phyloP scores from a whole-genome alignment of 2,329 filamentous ascomycete genomes.

The Xylariaceae sp. region DNA sequence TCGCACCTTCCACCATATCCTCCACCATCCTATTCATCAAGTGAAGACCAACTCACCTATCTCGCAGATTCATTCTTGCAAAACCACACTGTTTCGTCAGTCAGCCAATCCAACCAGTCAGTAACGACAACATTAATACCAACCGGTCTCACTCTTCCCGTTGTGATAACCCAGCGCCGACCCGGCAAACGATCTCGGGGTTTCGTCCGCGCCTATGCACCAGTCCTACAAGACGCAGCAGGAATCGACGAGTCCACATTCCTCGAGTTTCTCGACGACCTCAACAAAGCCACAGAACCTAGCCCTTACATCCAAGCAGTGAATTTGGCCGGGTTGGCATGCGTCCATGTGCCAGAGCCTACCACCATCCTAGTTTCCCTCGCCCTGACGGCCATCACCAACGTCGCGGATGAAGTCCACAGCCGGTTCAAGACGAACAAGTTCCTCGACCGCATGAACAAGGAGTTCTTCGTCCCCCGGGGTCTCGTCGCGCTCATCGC shows the following conservation, averaged over 20 bases:
- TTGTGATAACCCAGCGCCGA: slow-evolving; percentile 42
- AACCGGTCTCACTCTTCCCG: slow-evolving; percentile 29
- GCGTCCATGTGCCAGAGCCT: not conserved
- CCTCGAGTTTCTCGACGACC: slow-evolving; percentile 38
- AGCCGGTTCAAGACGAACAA: slow-evolving; percentile 6
- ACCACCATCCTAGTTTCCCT: slow-evolving; percentile 2
- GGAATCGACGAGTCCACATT: slow-evolving; percentile 41
- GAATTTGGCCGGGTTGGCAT: slow-evolving; percentile 12
- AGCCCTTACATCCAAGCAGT: slow-evolving; percentile 13
- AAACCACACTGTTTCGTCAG: not conserved
- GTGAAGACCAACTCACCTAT: not conserved
- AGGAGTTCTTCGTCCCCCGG: slow-evolving; percentile 20
- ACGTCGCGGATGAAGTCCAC: slow-evolving; percentile 1
- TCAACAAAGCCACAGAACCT: slow-evolving; percentile 26
- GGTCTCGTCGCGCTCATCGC: slow-evolving; percentile 4
- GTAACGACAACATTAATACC: too few relatives aligned
- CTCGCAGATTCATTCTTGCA: not conserved
- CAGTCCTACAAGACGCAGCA: slow-evolving; percentile 32
- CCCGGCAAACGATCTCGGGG: slow-evolving; percentile 37
- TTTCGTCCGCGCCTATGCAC: slow-evolving; percentile 43
- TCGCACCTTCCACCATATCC: too few relatives aligned
- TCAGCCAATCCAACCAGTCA: too few relatives aligned
- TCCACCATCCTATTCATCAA: not conserved
- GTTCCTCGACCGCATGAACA: slow-evolving; percentile 5
- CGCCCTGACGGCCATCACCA: slow-evolving; percentile 1